Percentiles rank a stretch among this genome's conserved stretches.
These are phyloP conservation scores for Mortierella sp. DNA, from an alignment of 371 early-diverging fungal genomes.

Conservation along the genomic window DNA sequence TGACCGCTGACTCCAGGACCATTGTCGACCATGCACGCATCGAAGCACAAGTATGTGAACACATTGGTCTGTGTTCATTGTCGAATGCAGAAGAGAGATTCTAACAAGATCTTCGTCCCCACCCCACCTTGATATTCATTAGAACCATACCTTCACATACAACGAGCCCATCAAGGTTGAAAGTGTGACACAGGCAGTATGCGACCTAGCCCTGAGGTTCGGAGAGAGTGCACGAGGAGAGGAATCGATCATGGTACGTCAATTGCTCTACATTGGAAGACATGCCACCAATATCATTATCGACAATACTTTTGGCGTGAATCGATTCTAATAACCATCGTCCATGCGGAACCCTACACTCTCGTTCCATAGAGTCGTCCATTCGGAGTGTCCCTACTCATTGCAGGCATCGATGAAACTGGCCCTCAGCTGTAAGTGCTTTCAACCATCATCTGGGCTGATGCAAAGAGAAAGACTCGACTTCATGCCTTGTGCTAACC, in stretches of 20 bases:
- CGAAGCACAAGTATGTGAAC: constrained; percentile 84
- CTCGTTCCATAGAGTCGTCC: constrained; percentile 84
- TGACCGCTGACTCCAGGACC: constrained; percentile 96
- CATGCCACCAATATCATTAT: background rate
- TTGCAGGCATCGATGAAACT: constrained; percentile 97
- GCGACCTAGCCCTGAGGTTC: constrained; percentile 96
- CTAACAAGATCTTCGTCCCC: no score
- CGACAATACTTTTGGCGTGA: background rate
- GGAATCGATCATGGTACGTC: constrained; percentile 91
- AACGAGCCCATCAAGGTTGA: constrained; percentile 96
- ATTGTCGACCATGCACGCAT: constrained; percentile 98
- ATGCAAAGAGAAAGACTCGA: background rate
- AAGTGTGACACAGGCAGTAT: constrained; percentile 96
- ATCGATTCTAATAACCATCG: background rate
- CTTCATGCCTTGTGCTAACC: background rate
- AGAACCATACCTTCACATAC: constrained; percentile 96
- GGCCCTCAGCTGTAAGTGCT: constrained; percentile 95
- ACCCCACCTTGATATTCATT: no score
- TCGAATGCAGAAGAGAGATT: no score
- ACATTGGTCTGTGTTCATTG: background rate
- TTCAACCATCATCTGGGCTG: no score
- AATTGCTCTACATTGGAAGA: background rate
- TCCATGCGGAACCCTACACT: background rate
- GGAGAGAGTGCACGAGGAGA: constrained; percentile 97
- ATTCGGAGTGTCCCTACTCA: constrained; percentile 98